Evolutionary conservation across 1,284 basidiomycete genomes (phyloP).

Genomic region (Marasmius fiardii): DNA sequence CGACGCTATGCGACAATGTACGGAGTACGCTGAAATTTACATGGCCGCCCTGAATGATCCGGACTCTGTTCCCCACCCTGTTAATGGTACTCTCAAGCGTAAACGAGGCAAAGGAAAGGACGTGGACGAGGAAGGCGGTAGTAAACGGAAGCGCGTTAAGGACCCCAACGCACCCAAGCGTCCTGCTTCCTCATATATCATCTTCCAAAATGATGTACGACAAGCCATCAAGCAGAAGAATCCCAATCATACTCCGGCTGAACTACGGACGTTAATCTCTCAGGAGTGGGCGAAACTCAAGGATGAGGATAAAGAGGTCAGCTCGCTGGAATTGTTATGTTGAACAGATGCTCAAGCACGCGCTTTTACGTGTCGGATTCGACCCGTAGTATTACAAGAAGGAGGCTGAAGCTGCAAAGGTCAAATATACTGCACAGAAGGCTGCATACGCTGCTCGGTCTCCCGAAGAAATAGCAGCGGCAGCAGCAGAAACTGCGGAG

Average conservation of each 20-base stretch:
- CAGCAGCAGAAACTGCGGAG: slow-evolving; percentile 34
- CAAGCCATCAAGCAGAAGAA: slow-evolving; percentile 64
- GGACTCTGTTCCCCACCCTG: neutral
- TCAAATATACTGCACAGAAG: slow-evolving; percentile 45
- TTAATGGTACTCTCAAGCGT: slow-evolving; percentile 18
- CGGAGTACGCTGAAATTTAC: slow-evolving; percentile 54
- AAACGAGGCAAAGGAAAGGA: slow-evolving; percentile 41
- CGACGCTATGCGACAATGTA: slow-evolving; percentile 56
- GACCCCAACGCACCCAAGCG: slow-evolving; percentile 96
- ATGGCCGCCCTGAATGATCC: slow-evolving; percentile 32
- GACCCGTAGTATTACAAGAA: slow-evolving; percentile 33
- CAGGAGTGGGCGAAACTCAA: slow-evolving; percentile 73
- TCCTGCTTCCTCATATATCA: slow-evolving; percentile 90
- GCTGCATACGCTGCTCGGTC: slow-evolving; percentile 50
- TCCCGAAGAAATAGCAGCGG: slow-evolving; percentile 41
- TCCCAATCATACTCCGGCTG: slow-evolving; percentile 67
- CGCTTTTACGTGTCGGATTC: slow-evolving; percentile 18
- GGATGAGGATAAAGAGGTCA: slow-evolving; percentile 71
- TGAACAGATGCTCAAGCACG: slow-evolving; percentile 9
- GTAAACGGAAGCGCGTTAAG: slow-evolving; percentile 61
- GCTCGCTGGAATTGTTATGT: slow-evolving; percentile 22
- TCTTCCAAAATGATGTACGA: slow-evolving; percentile 93
- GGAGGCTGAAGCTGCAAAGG: slow-evolving; percentile 39
- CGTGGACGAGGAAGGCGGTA: slow-evolving; percentile 38
- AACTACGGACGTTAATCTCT: slow-evolving; percentile 71